phyloP scores from a whole-genome alignment of 2,329 filamentous ascomycete species.

The Septoria petroselini region DNA sequence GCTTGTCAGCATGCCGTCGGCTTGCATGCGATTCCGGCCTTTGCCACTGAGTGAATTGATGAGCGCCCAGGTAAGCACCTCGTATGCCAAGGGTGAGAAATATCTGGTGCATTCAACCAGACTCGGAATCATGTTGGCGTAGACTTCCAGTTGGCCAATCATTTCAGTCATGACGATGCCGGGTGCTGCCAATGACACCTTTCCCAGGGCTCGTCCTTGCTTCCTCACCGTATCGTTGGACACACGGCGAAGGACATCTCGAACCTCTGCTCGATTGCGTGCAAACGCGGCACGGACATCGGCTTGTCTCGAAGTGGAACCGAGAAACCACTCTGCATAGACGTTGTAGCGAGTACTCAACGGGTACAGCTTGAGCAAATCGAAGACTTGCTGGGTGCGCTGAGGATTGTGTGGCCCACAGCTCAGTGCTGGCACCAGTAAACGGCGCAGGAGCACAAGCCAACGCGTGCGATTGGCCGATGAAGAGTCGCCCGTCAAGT shows the following conservation, averaged over 20 bases:
- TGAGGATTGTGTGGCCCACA: constrained; percentile 81
- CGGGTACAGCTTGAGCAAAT: constrained; percentile 74
- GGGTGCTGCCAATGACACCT: constrained; percentile 86
- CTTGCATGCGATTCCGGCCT: constrained; percentile 58
- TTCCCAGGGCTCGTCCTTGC: constrained; percentile 85
- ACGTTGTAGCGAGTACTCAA: constrained; percentile 76
- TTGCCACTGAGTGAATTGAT: constrained; percentile 66
- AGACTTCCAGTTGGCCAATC: constrained; percentile 85
- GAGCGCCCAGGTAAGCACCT: constrained; percentile 88
- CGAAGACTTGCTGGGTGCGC: constrained; percentile 81
- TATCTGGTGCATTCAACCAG: constrained; percentile 94
- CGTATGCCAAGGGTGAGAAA: constrained; percentile 88
- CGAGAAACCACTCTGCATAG: constrained; percentile 90
- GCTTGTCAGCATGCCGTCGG: constrained; percentile 73
- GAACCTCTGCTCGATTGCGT: constrained; percentile 72
- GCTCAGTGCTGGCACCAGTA: constrained; percentile 85
- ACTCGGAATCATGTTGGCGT: constrained; percentile 90
- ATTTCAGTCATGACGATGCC: constrained; percentile 88
- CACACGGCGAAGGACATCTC: constrained; percentile 81
- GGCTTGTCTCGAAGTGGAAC: constrained; percentile 67
- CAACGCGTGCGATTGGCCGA: constrained; percentile 71
- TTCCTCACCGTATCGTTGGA: constrained; percentile 80
- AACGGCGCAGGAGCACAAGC: constrained; percentile 76
- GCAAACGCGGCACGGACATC: constrained; percentile 77
- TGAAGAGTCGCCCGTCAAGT: constrained; percentile 67